Evolutionary conservation across 139 green algal species (phyloP).

Genomic region (Diplosphaera chodatii): DNA sequence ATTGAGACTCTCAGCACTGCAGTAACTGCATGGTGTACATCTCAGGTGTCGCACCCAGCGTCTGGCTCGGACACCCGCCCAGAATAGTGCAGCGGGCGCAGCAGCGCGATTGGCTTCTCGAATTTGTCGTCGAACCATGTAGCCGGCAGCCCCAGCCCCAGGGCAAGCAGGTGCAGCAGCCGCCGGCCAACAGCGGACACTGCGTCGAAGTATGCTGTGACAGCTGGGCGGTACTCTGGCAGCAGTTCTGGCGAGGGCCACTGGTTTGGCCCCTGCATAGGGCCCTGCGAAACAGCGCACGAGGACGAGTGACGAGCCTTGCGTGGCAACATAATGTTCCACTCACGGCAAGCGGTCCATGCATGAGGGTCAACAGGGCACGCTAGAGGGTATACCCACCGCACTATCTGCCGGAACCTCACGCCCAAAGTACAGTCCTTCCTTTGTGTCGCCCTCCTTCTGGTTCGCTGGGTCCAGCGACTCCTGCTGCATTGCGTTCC

Average conservation of each 20-base stretch:
- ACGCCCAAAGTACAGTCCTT: slow-evolving; percentile 77
- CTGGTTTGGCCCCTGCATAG: slow-evolving; percentile 89
- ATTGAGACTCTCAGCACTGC: too few relatives aligned
- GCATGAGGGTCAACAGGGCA: too few relatives aligned
- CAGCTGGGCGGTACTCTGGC: slow-evolving; percentile 38
- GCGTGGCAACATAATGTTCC: too few relatives aligned
- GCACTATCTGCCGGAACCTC: slow-evolving; percentile 39
- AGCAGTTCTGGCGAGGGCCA: slow-evolving; percentile 60
- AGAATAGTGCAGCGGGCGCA: slow-evolving; percentile 86
- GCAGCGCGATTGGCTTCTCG: slow-evolving; percentile 57
- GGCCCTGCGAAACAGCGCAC: slow-evolving; percentile 19
- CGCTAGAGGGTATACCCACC: slow-evolving; percentile 41
- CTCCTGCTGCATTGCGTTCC: slow-evolving; percentile 62
- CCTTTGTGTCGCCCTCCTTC: slow-evolving; percentile 79
- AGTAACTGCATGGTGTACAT: too few relatives aligned
- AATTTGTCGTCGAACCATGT: slow-evolving; percentile 72
- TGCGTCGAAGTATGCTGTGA: slow-evolving; percentile 52
- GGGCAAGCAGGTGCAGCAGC: slow-evolving; percentile 69
- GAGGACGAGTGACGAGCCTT: not conserved
- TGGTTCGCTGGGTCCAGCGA: slow-evolving; percentile 70
- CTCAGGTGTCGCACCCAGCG: slow-evolving; percentile 30
- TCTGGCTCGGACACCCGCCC: slow-evolving; percentile 29
- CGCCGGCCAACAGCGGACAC: slow-evolving; percentile 32
- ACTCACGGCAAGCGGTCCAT: too few relatives aligned
- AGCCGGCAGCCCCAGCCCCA: slow-evolving; percentile 57